A percentile compares a stretch with the other conserved stretches of the same genome.
phyloP scores from a whole-genome alignment of 306 rosid genomes.

The Gynostemma pentaphyllum region DNA sequence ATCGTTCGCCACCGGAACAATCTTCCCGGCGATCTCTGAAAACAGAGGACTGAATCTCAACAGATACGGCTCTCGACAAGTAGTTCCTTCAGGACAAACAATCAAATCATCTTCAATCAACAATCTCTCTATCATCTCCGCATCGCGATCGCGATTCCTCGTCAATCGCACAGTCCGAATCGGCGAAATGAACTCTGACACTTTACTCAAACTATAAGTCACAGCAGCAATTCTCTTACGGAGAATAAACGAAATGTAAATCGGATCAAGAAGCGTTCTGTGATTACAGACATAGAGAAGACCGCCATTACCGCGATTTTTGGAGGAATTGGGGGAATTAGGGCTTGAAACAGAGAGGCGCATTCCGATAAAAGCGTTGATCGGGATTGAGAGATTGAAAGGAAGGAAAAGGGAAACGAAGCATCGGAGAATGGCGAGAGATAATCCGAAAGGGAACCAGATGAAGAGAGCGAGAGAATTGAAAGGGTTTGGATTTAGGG shows the following conservation, averaged over 20 bases:
- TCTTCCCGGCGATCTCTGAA: slow-evolving; percentile 39
- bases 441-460: slow-evolving; percentile 48
- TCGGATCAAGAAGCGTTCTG: slow-evolving; percentile 57
- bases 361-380: slow-evolving; percentile 27
- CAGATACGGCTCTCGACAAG: slow-evolving; percentile 77
- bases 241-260: slow-evolving; percentile 34
- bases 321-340: not conserved
- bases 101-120: slow-evolving; percentile 45
- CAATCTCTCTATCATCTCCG: slow-evolving; percentile 29
- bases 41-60: slow-evolving; percentile 75
- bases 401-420: slow-evolving; percentile 27
- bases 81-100: slow-evolving; percentile 87
- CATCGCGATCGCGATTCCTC: slow-evolving; percentile 36
- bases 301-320: slow-evolving; percentile 12
- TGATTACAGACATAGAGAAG: slow-evolving; percentile 75
- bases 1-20: slow-evolving; percentile 49
- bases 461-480: slow-evolving; percentile 27
- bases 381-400: slow-evolving; percentile 27
- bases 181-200: slow-evolving; percentile 63
- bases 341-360: slow-evolving; percentile 25
- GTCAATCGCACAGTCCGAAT: slow-evolving; percentile 65
- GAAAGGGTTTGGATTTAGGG: slow-evolving; percentile 35
- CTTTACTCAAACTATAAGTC: slow-evolving; percentile 68
- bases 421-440: slow-evolving; percentile 34
- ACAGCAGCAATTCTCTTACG: slow-evolving; percentile 26